Conservation (phyloP, 1,284 basidiomycete species). For the Austroboletus olivaceoglutinosus region DNA sequence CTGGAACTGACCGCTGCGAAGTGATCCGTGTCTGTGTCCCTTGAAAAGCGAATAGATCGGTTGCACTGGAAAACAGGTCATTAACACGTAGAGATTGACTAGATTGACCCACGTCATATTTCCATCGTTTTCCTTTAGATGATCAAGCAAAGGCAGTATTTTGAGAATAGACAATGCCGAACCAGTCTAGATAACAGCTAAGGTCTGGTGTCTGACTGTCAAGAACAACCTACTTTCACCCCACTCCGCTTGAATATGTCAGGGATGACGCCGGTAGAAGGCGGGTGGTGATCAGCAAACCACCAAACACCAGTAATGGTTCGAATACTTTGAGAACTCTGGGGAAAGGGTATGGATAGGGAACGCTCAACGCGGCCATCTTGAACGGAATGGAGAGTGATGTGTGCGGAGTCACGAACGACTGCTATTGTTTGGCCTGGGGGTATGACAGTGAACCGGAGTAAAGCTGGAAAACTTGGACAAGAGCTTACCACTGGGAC, state of each 20-base stretch:
- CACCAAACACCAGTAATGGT: constrained; percentile 64
- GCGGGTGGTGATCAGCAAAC: constrained; percentile 53
- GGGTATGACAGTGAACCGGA: constrained; percentile 12
- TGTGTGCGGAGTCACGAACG: constrained; percentile 62
- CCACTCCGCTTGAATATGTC: constrained; percentile 72
- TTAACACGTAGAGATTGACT: background rate
- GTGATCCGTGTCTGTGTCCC: constrained; percentile 52
- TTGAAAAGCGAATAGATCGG: constrained; percentile 76
- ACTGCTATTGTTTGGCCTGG: constrained; percentile 71
- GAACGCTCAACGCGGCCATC: constrained; percentile 58
- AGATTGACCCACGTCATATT: constrained; percentile 52
- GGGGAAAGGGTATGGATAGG: constrained; percentile 37
- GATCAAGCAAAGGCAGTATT: constrained; percentile 67
- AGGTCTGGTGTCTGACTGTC: background rate
- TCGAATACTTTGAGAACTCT: constrained; percentile 7
- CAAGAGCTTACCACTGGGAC: constrained; percentile 64
- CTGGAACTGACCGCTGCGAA: constrained; percentile 47
- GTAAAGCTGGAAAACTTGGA: background rate
- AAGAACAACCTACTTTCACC: constrained; percentile 51
- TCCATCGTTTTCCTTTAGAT: constrained; percentile 60
- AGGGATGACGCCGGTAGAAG: constrained; percentile 49
- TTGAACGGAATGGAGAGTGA: constrained; percentile 73
- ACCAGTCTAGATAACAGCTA: constrained; percentile 54
- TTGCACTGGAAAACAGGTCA: constrained; percentile 47
- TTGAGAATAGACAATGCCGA: constrained; percentile 69